Evolutionary conservation across 192 early-diverging fungal genomes (phyloP), one percentile per base, ranked within the genome.

Genomic region (Chytriomyces hyalinus): DNA sequence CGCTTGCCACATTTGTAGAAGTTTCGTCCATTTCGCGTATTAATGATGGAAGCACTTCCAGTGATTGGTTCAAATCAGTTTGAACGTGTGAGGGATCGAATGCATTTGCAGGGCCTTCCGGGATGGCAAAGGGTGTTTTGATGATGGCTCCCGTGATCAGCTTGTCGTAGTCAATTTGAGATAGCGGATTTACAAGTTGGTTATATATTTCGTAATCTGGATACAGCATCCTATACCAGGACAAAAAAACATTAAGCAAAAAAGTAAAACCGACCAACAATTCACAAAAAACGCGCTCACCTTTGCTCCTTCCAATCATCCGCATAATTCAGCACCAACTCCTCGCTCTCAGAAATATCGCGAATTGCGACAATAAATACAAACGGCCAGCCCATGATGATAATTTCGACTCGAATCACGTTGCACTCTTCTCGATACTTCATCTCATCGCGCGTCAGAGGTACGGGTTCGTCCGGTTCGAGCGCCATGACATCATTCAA

Each of bases 311-410:
- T 22, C 69, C 50, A 49, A 10, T 70, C 49, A 15, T 8, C 44
- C 7, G 9, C 26, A 48, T 70, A 70, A 70, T 70, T 48, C 49
- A 70, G 10, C 49, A 70, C n/a, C 43, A 70, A 26, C 44, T 70
- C 69, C n/a, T 70, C 50, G 49, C 69, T 43, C 28, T 70, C 13
- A 13, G 17, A 0, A 28, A 70, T 70, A 28, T 51, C 53, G 6
- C 6, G 13, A 26, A 24, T 8, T 8, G 69, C 69, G 43, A 70
- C 69, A 13, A 70, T 9, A 59, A 70, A 70, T 9, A 70, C 50
- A 15, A 20, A 70, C n/a, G 69, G 69, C 49, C 47, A 70, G 8
- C 69, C 69, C 24, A 70, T n/a, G 43, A 8, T 20, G 6, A 28
- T 28, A 6, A 70, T 45, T 36, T 70, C 69, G 9, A 70, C 7